Evolutionary conservation across 345 rosid species (phyloP), one percentile per base, ranked within the genome.

Genomic region (Rhodamnia rubescens): DNA sequence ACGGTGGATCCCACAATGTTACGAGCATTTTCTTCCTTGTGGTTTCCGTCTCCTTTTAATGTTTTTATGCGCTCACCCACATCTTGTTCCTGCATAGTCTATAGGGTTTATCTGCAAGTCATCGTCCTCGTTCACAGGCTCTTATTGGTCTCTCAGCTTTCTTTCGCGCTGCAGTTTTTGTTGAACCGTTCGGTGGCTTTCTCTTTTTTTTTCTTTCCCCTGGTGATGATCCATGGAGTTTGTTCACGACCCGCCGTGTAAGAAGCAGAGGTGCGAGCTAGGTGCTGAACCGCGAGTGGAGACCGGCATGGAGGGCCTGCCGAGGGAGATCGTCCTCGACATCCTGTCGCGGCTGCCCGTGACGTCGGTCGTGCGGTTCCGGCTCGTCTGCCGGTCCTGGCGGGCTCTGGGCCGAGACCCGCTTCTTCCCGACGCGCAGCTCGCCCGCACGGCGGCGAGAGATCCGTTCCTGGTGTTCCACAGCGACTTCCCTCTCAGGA

Each of bases 391-490:
- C 84, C 75, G 86, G 83, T 54, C 91, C 83, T 91, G 91, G 95
- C 80, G 85, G 11, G 49, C 88, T 32, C 51, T 90, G 53, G 85
- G 87, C 2, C 81, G 59, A 74, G 90, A 88, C 83, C 86, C 88
- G 3, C 83, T 47, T 26, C 91, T 93, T 64, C 75, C 85, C 14
- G 53, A 54, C 13, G 57, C 20, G 32, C 86, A 87, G 61, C 82
- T 87, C 2, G 47, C 83, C 24, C 55, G 74, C 53, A 74, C 84
- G 15, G 59, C 84, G 4, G 56, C 74, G 53, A 81, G 74, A 15
- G 85, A 89, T 57, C 93, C 93, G 12, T 89, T 89, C 85, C 88
- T 91, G 15, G 83, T 92, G 81, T 86, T 92, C 83, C 89, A 90
- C 87, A 83, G 89, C 81, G 92, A 90, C 74, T 81, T 57, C 82